These are phyloP conservation scores for Rosa persica DNA, from an alignment of 306 rosid species.

Conservation along the genomic window DNA sequence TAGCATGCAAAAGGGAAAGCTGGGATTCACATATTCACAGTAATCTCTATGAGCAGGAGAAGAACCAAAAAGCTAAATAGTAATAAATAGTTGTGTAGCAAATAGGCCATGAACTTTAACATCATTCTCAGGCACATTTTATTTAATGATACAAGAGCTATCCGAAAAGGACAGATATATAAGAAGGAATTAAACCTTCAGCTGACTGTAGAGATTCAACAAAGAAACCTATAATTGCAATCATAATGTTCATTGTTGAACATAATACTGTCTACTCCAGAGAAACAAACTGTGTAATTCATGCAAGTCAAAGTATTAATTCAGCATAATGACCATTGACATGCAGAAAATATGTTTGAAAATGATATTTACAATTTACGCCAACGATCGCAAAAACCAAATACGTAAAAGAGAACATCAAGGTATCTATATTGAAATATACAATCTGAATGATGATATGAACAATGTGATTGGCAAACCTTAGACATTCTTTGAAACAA, in stretches of 20 bases:
- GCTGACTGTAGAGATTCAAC: no score
- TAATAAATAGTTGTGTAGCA: neutral
- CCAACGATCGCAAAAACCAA: neutral
- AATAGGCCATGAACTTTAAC: neutral
- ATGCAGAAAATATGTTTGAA: neutral
- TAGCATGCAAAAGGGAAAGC: neutral
- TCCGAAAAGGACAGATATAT: neutral
- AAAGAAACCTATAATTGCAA: neutral
- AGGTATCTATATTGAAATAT: conserved; percentile 1
- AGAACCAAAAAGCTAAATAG: neutral
- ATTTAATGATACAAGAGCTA: neutral
- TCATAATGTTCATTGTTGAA: neutral
- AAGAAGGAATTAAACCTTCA: no score
- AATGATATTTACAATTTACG: neutral
- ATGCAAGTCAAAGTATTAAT: neutral
- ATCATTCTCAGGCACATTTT: neutral
- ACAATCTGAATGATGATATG: conserved; percentile 18
- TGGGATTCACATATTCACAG: neutral
- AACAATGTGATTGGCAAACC: conserved; percentile 49
- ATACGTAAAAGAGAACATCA: neutral
- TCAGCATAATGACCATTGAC: neutral
- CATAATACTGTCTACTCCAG: neutral
- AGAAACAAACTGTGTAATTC: neutral
- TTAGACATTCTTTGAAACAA: conserved; percentile 93
- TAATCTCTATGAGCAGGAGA: neutral